Conservation (phyloP, 306 rosid genomes). For the Pachyrhizus erosus region DNA sequence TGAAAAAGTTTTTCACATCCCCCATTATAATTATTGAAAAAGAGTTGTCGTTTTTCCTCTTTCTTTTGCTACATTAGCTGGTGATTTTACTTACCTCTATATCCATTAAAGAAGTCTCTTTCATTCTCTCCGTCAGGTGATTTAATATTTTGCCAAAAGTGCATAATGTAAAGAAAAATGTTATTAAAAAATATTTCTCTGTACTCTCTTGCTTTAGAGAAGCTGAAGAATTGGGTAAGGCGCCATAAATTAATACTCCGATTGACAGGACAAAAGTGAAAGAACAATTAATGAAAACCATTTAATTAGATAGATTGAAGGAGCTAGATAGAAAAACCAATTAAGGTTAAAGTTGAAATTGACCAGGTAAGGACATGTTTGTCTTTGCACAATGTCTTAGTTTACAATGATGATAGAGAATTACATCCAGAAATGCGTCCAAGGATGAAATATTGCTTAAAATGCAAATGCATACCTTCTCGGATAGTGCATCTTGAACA, state of each 20-base stretch:
- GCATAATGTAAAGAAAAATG: neutral
- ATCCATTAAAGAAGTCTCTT: neutral
- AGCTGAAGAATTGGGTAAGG: neutral
- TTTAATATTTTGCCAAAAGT: neutral
- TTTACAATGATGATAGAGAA: neutral
- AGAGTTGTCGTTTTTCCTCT: neutral
- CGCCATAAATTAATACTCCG: neutral
- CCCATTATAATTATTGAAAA: neutral
- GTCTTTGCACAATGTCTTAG: neutral
- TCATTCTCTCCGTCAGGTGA: neutral
- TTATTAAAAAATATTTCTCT: neutral
- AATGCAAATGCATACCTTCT: slow-evolving; percentile 51
- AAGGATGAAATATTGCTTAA: neutral
- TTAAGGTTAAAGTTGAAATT: neutral
- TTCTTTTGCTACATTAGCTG: neutral
- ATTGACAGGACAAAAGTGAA: neutral
- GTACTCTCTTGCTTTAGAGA: neutral
- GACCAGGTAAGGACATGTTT: neutral
- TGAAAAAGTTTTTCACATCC: neutral
- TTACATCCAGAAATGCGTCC: neutral
- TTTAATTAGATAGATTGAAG: neutral
- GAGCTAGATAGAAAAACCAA: neutral
- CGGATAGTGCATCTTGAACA: slow-evolving; percentile 96
- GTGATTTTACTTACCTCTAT: neutral
- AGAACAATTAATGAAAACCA: neutral